Evolutionary conservation across 495 filamentous ascomycete species (phyloP).

Genomic region (Aspergillus nanangensis): DNA sequence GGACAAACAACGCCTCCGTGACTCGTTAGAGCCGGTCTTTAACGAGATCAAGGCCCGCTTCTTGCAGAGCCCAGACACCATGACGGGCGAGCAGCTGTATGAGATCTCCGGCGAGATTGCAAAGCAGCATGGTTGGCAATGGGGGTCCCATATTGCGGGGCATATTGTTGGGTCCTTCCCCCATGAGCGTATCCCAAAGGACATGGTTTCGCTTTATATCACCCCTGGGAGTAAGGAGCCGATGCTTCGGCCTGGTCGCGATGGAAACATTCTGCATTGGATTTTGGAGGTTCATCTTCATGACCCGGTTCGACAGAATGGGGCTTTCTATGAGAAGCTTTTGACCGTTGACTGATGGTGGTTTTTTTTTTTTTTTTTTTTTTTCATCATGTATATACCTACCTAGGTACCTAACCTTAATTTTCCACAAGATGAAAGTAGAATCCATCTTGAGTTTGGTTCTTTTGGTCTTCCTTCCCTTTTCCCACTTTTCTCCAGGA

Average conservation of each 20-base stretch:
- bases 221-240: constrained; percentile 32
- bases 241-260: constrained; percentile 30
- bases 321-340: constrained; percentile 42
- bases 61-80: constrained; percentile 26
- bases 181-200: constrained; percentile 45
- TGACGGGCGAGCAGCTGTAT: constrained; percentile 42
- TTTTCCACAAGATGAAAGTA: no score
- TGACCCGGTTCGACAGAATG: constrained; percentile 29
- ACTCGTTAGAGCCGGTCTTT: constrained; percentile 42
- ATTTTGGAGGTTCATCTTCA: constrained; percentile 49
- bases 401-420: no score
- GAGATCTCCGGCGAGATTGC: constrained; percentile 27
- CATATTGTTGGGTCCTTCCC: constrained; percentile 41
- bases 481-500: no score
- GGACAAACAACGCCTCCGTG: constrained; percentile 35
- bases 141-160: constrained; percentile 39
- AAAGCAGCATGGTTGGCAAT: constrained; percentile 30
- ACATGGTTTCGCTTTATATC: constrained; percentile 38
- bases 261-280: constrained; percentile 44
- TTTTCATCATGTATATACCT: no score
- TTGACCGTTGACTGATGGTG: constrained; percentile 29
- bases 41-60: constrained; percentile 32
- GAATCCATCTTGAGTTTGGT: no score
- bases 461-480: no score
- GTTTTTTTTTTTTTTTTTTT: no score